Base-by-base conservation (phyloP, 139 green algal species). In the Pleodorina starrii region DNA sequence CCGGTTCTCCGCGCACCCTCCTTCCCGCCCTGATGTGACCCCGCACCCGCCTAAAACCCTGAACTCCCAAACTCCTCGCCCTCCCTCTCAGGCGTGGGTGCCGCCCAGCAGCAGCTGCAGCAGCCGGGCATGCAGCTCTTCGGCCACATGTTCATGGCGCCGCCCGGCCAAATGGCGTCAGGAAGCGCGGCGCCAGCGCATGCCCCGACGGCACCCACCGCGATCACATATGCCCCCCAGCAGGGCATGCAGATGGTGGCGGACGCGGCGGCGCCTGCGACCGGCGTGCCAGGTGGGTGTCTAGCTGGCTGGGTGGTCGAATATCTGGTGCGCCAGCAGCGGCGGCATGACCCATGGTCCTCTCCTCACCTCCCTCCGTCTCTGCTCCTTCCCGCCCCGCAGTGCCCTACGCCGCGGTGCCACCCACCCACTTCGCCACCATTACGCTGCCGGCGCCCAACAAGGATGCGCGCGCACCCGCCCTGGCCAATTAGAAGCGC, bases 401-500 rank as follows among this genome's bases (percentile, higher is more conserved):
- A 48, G 68, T 76, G 14, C 35, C 35, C 68, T 76, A 2, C 36
- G 9, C 12, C 76, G 2, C 48, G 5, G 46, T 69, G 48, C 76
- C 44, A 10, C 76, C 48, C n/a, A 84, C 76, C 48, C 76, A 84
- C 2, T 48, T 69, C 0, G 76, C 76, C 48, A 84, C 76, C 50
- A 32, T 84, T 2, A 71, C 76, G 42, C 76, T 84, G 76, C 40
- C 69, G 12, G 35, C 32, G 35, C 69, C 69, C 35, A 48, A 32
- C 2, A 46, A 77, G 69, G 69, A 73, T 23, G 5, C 63, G 35
- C 14, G 21, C 32, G 63, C 63, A 6, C 63, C 63, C 2, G 63
- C 63, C 12, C 25, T 40, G 63, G 27, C 32, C 63, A 73, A 12
- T 66, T 66, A 66, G 9, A 12, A 2, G n/a, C n/a, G n/a, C n/a